Conservation (phyloP, 2,329 filamentous ascomycete species). For the Venturia asperata region DNA sequence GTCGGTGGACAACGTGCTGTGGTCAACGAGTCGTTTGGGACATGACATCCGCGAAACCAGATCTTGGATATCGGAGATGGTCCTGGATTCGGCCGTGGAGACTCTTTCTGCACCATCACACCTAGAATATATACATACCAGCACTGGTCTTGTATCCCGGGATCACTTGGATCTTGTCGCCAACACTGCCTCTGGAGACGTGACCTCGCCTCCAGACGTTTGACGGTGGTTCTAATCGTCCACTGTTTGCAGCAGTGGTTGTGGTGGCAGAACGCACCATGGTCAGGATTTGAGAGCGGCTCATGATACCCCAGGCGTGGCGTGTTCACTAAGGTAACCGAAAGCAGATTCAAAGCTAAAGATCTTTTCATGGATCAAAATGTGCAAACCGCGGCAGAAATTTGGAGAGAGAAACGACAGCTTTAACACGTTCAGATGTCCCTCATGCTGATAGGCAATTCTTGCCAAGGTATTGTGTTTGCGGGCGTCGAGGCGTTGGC, state of each 20-base stretch:
- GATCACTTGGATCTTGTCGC: slow-evolving; percentile 19
- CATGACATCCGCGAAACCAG: not conserved
- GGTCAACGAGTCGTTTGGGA: not conserved
- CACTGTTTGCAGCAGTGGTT: not conserved
- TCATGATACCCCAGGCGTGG: not conserved
- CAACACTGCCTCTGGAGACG: slow-evolving; percentile 15
- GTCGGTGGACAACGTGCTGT: not conserved
- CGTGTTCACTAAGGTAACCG: not conserved
- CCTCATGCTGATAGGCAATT: slow-evolving; percentile 8
- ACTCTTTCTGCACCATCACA: not conserved
- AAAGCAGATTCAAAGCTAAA: not conserved
- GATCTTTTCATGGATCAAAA: not conserved
- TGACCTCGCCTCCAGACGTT: slow-evolving; percentile 16
- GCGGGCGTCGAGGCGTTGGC: slow-evolving; percentile 1
- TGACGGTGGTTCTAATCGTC: slow-evolving; percentile 3
- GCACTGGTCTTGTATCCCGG: slow-evolving; percentile 20
- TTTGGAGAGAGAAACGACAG: not conserved
- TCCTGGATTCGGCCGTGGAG: not conserved
- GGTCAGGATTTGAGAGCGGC: slow-evolving; percentile 7
- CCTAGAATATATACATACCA: slow-evolving; percentile 15
- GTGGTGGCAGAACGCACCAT: slow-evolving; percentile 13
- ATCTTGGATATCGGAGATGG: not conserved
- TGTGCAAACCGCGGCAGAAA: not conserved
- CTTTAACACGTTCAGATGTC: not conserved
- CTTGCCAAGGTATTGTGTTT: not conserved